Evolutionary conservation across 192 early-diverging fungal genomes (phyloP), one percentile per base, ranked within the genome.

Genomic region (Mortierella claussenii): DNA sequence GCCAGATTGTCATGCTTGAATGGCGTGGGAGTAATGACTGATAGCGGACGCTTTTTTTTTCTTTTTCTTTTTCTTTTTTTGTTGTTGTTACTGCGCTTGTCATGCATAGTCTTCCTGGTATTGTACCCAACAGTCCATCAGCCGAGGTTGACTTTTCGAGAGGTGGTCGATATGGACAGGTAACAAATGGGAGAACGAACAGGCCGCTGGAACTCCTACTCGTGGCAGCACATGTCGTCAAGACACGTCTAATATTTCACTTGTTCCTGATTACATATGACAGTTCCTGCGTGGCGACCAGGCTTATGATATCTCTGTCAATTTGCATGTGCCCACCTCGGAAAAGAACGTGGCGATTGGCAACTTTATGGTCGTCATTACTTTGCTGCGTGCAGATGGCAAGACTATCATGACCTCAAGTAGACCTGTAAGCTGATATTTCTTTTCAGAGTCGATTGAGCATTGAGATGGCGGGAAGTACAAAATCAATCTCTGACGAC

Each of bases 351-450:
- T 79, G 26, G 76, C 32, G 15, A 70, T 82, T 43, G 81, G 81
- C 55, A 67, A 74, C 60, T 74, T 60, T n/a, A 70, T 63, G 59
- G 60, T 60, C 18, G 42, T 63, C 10, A 55, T 61, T 34, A 68
- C 54, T 15, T 31, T 59, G 23, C 31, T 63, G 30, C 69, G 46
- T 26, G 65, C 53, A 1, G 69, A 80, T 20, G 78, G 80, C 32
- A 70, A 70, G 21, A 78, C 68, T 1, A 65, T 87, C 28, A 51
- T 63, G 62, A 58, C 28, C 46, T 82, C 83, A 2, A 80, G 79
- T 60, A 63, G 84, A 33, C 82, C 86, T 24, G 83, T 87, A 80
- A 69, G 81, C 32, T n/a, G n/a, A n/a, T n/a, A n/a, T n/a, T n/a
- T n/a, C n/a, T n/a, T n/a, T n/a, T n/a, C n/a, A n/a, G n/a, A n/a